phyloP scores from a whole-genome alignment of 345 rosid species.

The Excoecaria cochinchinensis region DNA sequence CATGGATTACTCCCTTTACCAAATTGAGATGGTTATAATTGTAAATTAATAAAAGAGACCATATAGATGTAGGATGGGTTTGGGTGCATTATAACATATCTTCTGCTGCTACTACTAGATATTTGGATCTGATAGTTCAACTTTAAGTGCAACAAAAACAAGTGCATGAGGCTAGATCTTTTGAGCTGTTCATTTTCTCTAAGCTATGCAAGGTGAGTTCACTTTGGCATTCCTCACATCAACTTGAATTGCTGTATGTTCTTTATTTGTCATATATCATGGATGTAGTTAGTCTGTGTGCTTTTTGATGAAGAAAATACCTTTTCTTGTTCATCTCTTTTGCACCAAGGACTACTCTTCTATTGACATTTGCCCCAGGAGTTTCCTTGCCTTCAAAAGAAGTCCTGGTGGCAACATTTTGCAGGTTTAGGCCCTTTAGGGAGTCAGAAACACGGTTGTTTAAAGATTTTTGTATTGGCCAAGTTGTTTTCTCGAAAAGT shows the following conservation, averaged over 20 bases:
- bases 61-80: no score
- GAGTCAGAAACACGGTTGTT: constrained; percentile 48
- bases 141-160: no score
- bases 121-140: no score
- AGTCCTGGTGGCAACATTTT: constrained; percentile 46
- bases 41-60: no score
- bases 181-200: constrained; percentile 34
- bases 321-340: constrained; percentile 3
- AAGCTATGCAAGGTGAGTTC: constrained; percentile 63
- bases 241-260: not conserved
- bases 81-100: no score
- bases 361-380: constrained; percentile 59
- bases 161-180: constrained; percentile 47
- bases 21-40: no score
- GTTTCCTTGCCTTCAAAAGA: constrained; percentile 66
- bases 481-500: constrained; percentile 51
- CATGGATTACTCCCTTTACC: no score
- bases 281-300: not conserved
- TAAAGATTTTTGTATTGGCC: constrained; percentile 47
- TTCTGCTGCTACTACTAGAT: no score
- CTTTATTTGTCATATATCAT: not conserved
- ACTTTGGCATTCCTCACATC: constrained; percentile 12
- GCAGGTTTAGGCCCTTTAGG: constrained; percentile 66
- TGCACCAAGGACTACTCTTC: constrained; percentile 51
- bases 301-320: not conserved